Base-by-base conservation (phyloP, 306 rosid genomes). In the Clitoria ternatea region DNA sequence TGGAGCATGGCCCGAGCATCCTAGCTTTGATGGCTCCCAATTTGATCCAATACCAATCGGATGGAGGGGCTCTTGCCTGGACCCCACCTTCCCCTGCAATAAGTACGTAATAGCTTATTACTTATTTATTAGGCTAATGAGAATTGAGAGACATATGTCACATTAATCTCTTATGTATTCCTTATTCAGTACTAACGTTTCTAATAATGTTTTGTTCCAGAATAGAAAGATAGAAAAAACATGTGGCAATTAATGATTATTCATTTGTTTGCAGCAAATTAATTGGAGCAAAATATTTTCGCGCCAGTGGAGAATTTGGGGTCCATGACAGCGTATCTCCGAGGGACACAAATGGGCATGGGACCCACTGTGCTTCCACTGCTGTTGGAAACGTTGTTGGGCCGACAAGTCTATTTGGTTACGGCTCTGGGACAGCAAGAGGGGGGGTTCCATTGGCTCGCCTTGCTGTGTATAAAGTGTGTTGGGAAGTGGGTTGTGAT, bases 301-400 rank as follows among this genome's bases (percentile, higher is more conserved):
- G 23, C 0, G 36, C 20, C 1, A n/a, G 33, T 35, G 44, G 30
- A 2, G 1, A 3, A 6, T 35, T 2, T 73, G 6, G 4, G 0
- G 0, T 33, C 7, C 32, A 8, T 2, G 89, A 85, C n/a, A 2
- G 29, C 5, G 1, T 12, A 22, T 76, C 84, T 2, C 85, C 89
- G 0, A 77, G 83, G 39, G 89, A 85, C 53, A 4, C 74, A 1
- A 0, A 3, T 0, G 85, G 87, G 0, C 90, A 85, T 3, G 87
- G 90, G 9, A 82, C 90, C 0, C 90, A 82, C 35, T 32, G 63
- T 0, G 81, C 90, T 48, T 85, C 87, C 2, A 80, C 76, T 0
- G 80, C 57, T 0, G 87, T 83, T 1, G 83, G 87, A 11, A 56
- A 67, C 32, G 29, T 32, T 0, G 85, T 82, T 1, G 23, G 9